A percentile compares a stretch with the other conserved stretches of the same genome.
phyloP scores from a whole-genome alignment of 345 rosid genomes.

The Firmiana major region DNA sequence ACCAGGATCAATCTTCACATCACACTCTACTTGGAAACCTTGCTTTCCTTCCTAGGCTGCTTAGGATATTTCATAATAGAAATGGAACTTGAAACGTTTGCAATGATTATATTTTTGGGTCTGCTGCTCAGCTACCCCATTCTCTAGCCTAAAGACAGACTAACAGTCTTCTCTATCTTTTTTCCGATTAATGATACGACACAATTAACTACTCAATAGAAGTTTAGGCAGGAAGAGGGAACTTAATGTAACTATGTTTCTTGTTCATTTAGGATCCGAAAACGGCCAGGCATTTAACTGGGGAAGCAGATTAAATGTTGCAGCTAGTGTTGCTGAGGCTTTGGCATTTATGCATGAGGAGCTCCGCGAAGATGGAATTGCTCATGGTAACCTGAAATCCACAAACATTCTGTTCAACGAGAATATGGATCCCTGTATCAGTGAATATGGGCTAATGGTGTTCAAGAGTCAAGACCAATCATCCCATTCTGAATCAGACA shows the following conservation, averaged over 20 bases:
- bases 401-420: slow-evolving; percentile 46
- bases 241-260: not conserved
- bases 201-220: too few relatives aligned
- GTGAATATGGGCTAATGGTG: slow-evolving; percentile 56
- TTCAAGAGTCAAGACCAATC: slow-evolving; percentile 27
- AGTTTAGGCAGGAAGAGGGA: too few relatives aligned
- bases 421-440: slow-evolving; percentile 48
- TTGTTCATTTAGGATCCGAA: slow-evolving; percentile 34
- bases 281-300: slow-evolving; percentile 38
- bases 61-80: too few relatives aligned
- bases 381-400: slow-evolving; percentile 69
- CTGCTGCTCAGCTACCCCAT: not conserved
- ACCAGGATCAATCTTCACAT: too few relatives aligned
- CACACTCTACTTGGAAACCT: too few relatives aligned
- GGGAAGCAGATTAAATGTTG: slow-evolving; percentile 49
- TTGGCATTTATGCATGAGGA: slow-evolving; percentile 43
- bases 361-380: slow-evolving; percentile 37
- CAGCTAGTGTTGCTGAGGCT: slow-evolving; percentile 37
- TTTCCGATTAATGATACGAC: too few relatives aligned
- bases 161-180: too few relatives aligned
- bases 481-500: slow-evolving; percentile 10
- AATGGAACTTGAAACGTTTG: not conserved
- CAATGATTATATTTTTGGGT: not conserved
- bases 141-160: not conserved
- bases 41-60: not conserved